Percentiles rank a stretch among this genome's conserved stretches.
Conservation (phyloP, 257 asterid genomes). For the Solanum medicagineum region DNA sequence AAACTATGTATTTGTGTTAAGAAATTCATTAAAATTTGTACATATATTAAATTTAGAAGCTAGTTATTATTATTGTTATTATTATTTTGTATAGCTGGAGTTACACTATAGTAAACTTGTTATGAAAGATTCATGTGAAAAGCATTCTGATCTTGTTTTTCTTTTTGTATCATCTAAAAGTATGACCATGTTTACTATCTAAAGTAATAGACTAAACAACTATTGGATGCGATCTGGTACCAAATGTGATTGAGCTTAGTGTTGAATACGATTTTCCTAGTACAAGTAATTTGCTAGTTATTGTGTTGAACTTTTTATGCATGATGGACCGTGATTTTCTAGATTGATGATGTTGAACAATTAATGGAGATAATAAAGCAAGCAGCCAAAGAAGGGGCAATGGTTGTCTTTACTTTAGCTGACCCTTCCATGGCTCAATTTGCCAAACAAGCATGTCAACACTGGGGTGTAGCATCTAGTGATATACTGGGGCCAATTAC, state of each 20-base stretch:
- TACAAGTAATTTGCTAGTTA: neutral
- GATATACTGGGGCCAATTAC: conserved; percentile 82
- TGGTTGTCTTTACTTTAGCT: conserved; percentile 73
- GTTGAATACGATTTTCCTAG: neutral
- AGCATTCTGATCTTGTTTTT: neutral
- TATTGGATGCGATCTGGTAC: neutral
- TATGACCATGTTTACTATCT: neutral
- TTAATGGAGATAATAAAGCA: conserved; percentile 68
- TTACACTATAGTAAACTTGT: neutral
- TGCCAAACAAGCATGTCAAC: conserved; percentile 70
- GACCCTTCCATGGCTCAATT: conserved; percentile 82
- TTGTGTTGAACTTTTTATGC: neutral
- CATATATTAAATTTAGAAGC: no score
- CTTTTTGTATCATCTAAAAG: neutral
- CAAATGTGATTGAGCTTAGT: neutral
- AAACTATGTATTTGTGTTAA: neutral
- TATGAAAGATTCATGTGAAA: neutral
- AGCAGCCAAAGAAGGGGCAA: conserved; percentile 87
- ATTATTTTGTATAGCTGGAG: neutral
- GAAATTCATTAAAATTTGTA: neutral
- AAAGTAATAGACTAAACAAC: neutral
- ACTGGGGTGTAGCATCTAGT: conserved; percentile 72
- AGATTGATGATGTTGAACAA: conserved; percentile 72
- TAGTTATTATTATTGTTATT: no score
- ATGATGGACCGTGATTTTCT: neutral